Percentiles rank a stretch among this genome's conserved stretches.
Evolutionary conservation across 2,329 filamentous ascomycete species (phyloP).

Genomic region (Lasiodiplodia theobromae): DNA sequence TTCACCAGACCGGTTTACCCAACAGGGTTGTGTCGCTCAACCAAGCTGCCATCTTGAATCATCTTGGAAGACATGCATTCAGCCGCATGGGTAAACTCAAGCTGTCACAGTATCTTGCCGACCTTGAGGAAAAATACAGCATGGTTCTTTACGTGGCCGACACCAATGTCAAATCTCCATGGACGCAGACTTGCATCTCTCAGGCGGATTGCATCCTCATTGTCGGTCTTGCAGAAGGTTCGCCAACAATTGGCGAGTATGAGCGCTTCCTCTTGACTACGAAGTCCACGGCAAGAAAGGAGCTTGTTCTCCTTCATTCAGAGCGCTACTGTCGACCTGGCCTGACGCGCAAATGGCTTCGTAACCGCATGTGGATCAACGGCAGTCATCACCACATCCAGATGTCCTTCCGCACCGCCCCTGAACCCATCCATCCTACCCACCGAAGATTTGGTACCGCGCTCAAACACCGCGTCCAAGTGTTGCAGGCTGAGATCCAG

Average conservation of each 20-base stretch:
- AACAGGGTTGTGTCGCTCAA: slow-evolving; percentile 93
- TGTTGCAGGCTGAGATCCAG: slow-evolving; percentile 94
- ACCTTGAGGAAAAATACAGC: slow-evolving; percentile 96
- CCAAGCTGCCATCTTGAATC: slow-evolving; percentile 91
- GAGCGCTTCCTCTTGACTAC: slow-evolving; percentile 95
- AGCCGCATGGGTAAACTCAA: slow-evolving; percentile 97
- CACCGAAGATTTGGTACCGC: slow-evolving; percentile 82
- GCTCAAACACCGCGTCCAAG: slow-evolving; percentile 91
- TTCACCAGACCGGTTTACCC: slow-evolving; percentile 85
- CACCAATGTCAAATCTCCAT: slow-evolving; percentile 94
- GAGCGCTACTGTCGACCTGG: slow-evolving; percentile 88
- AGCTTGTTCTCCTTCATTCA: slow-evolving; percentile 85
- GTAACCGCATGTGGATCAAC: slow-evolving; percentile 95
- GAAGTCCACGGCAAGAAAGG: slow-evolving; percentile 95
- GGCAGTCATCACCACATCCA: slow-evolving; percentile 97
- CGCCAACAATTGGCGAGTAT: slow-evolving; percentile 91
- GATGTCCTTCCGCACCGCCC: slow-evolving; percentile 82
- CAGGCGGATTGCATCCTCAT: slow-evolving; percentile 96
- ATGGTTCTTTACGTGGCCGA: slow-evolving; percentile 96
- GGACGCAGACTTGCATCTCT: slow-evolving; percentile 97
- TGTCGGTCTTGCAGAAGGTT: slow-evolving; percentile 88
- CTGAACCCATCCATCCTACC: slow-evolving; percentile 77
- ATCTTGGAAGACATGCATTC: slow-evolving; percentile 94
- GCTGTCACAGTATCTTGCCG: slow-evolving; percentile 92
- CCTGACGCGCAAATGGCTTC: slow-evolving; percentile 84